Base-by-base conservation (phyloP, 352 stramenopile genomes). In the Phytopythium litorale region DNA sequence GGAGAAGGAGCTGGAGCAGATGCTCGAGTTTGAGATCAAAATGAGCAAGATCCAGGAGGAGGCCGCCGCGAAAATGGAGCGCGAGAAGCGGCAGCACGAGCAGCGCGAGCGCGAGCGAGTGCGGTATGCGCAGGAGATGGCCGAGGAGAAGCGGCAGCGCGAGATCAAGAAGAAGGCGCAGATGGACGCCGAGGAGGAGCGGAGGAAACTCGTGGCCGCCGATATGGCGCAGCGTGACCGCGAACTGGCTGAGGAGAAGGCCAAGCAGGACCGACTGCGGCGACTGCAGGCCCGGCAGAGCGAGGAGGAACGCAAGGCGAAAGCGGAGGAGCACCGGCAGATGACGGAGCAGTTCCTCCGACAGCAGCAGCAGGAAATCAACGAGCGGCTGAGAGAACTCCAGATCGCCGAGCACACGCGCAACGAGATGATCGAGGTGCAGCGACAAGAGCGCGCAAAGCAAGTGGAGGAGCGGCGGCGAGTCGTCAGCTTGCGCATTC, bases 11-110 rank as follows among this genome's bases (percentile, higher is more conserved):
- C 67, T 97, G 0, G 87, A 94, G 57, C 89, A 97, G 78, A 94
- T 97, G 84, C 77, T 97, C n/a, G 79, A 91, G 46, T 97, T 95
- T 56, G 89, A 97, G 66, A 89, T 96, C 59, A 96, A 97, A 62
- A 92, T 94, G 86, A 91, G 78, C 66, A 77, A 81, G 49, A 71
- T 95, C 19, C 87, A 96, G 56, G 75, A 94, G 58, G 79, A 90
- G 58, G 85, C 82, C 3, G 71, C 71, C 23, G 77, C 82, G 15
- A 92, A 88, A 35, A 64, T 87, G 52, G 73, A 94, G 61, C 78
- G 82, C 4, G 82, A 94, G 60, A 73, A 75, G 16, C 71, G 81
- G 3, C 64, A 89, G 23, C 69, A 88, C 18, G 84, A 94, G 40
- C 78, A 91, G 8, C 79, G 77, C 21, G 82, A 91, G 60, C 79